These are phyloP conservation scores for Hypsizygus marmoreus DNA, from an alignment of 768 basidiomycete species.

Conservation along the genomic window DNA sequence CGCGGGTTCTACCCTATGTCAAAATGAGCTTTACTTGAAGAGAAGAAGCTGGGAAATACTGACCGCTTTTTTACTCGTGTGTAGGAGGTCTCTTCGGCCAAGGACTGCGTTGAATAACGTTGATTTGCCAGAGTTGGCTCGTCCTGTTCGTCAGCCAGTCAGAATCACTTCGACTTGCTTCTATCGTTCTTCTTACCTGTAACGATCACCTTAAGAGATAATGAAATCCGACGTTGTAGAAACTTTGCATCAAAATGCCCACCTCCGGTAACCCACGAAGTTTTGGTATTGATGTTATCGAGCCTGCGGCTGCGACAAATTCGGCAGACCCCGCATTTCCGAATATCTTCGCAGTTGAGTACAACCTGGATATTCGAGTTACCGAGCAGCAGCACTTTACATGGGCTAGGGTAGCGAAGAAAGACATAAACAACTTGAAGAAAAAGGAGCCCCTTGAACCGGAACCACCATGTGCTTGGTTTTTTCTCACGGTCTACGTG, in stretches of 20 bases:
- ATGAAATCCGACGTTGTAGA: constrained; percentile 1
- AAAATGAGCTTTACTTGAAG: not conserved
- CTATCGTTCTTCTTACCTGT: constrained; percentile 31
- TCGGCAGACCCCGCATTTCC: constrained; percentile 31
- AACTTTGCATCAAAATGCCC: constrained; percentile 1
- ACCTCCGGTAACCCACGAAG: constrained; percentile 48
- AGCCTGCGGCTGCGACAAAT: constrained; percentile 41
- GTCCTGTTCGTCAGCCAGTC: constrained; percentile 42
- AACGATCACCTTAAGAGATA: constrained; percentile 40
- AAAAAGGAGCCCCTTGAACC: too few relatives aligned
- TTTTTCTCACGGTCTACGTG: too few relatives aligned
- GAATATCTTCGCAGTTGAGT: constrained; percentile 26
- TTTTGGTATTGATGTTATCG: constrained; percentile 37
- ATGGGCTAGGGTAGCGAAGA: constrained; percentile 10
- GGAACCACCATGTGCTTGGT: too few relatives aligned
- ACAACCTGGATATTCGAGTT: not conserved
- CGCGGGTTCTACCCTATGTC: constrained; percentile 66
- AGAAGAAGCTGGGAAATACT: constrained; percentile 24
- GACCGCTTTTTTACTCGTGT: constrained; percentile 73
- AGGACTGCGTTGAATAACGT: constrained; percentile 71
- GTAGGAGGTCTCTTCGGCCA: constrained; percentile 54
- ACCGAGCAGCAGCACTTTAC: constrained; percentile 4
- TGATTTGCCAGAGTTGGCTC: constrained; percentile 81
- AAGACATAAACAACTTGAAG: constrained; percentile 1
- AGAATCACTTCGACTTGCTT: not conserved